Base-by-base conservation (phyloP, 345 rosid genomes). In the Gossypium turneri region DNA sequence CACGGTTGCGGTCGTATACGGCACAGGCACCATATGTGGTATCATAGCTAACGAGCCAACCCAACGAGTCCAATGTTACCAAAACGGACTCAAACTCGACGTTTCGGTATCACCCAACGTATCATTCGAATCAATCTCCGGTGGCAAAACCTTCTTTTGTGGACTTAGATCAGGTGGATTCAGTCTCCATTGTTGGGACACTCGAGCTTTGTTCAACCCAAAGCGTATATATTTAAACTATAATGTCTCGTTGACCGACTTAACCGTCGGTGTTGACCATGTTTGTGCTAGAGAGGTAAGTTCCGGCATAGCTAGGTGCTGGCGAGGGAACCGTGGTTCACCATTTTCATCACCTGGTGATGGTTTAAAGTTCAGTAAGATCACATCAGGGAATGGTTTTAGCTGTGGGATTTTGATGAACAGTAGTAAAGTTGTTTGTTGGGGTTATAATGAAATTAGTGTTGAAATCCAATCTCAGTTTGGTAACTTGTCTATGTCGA, bases 301-400 rank as follows among this genome's bases (percentile, higher is more conserved):
- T 62, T 79, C 86, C 38, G 85, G 86, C 1, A 34, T 71, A 1
- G 85, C 81, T 24, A 80, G 71, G 70, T 90, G 94, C 79, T 88
- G 90, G 90, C 82, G 94, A 81, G 91, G 87, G 25, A 70, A 56
- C 24, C 67, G 58, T 15, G 50, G 60, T 47, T 75, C 79, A 27
- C 47, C 34, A 55, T 87, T 86, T 78, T 81, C 88, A 12, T 75
- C 80, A 41, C 88, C 86, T 13, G 77, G 69, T 19, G 20, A 57
- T 22, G 82, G 56, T 12, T 78, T 80, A 47, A 68, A 53, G 60
- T 86, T 90, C 60, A 64, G 55, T 9, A 56, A 79, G 12, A 77
- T 90, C 81, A 85, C 91, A 4, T 82, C 91, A 22, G 90, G 94
- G 1, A 76, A 72, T 29, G 90, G 88, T 1, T 88, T 88, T 72